phyloP scores from a whole-genome alignment of 2,329 filamentous ascomycete genomes.

The Corniculantispora saksenae region DNA sequence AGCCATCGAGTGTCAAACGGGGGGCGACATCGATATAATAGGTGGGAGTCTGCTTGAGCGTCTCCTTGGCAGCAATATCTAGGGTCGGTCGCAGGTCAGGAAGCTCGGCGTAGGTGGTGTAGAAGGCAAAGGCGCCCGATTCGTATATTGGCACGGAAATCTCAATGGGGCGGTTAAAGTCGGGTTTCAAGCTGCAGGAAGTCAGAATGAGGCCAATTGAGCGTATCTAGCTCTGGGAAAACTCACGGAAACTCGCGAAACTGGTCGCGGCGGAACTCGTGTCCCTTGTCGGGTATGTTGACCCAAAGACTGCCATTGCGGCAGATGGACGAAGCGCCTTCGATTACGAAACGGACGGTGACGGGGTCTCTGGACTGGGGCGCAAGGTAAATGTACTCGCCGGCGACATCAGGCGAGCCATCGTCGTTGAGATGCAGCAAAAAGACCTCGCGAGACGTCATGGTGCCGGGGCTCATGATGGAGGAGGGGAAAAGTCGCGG shows the following conservation, averaged over 20 bases:
- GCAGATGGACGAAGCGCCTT: conserved; percentile 94
- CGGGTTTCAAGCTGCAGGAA: conserved; percentile 70
- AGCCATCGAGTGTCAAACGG: conserved; percentile 70
- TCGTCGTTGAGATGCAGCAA: conserved; percentile 88
- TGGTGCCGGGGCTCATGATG: conserved; percentile 61
- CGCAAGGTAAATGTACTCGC: conserved; percentile 89
- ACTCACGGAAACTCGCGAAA: conserved; percentile 87
- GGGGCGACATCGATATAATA: conserved; percentile 97
- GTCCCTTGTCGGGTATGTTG: conserved; percentile 81
- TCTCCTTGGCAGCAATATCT: conserved; percentile 35
- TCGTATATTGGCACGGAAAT: conserved; percentile 84
- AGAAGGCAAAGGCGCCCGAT: conserved; percentile 90
- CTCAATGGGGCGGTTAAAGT: conserved; percentile 89
- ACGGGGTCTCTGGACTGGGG: conserved; percentile 74
- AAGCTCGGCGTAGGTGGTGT: conserved; percentile 86
- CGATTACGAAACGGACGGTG: conserved; percentile 82
- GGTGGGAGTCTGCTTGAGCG: conserved; percentile 65
- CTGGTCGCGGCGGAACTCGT: conserved; percentile 72
- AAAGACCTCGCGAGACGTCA: conserved; percentile 74
- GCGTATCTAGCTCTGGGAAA: neutral
- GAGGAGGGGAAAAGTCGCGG: conserved; percentile 28
- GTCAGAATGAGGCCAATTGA: conserved; percentile 9
- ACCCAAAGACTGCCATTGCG: conserved; percentile 94
- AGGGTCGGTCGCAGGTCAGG: conserved; percentile 58
- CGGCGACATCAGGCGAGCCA: conserved; percentile 85